These are phyloP conservation scores for Takakia lepidozioides DNA, from an alignment of 225 moss, liverwort and hornwort species.

Conservation along the genomic window DNA sequence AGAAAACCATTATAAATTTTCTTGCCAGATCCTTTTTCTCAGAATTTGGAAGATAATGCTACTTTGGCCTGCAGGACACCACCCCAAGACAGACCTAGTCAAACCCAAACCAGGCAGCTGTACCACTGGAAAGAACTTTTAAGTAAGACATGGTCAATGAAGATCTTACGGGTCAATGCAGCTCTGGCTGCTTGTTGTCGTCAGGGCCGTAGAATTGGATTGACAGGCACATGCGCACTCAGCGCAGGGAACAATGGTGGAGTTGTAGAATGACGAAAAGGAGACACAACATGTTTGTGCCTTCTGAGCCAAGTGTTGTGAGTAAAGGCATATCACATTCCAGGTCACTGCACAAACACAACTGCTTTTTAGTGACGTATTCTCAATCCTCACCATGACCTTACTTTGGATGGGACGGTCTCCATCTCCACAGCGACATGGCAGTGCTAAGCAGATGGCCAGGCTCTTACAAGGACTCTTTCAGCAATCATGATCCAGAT, in stretches of 20 bases:
- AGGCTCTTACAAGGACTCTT: neutral
- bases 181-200: constrained; percentile 32
- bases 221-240: constrained; percentile 46
- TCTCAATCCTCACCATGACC: too few species aligned
- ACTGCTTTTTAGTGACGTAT: too few species aligned
- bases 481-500: neutral
- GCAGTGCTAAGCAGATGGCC: too few species aligned
- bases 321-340: constrained; percentile 41
- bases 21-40: too few species aligned
- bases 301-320: constrained; percentile 29
- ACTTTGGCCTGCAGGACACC: too few species aligned
- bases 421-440: too few species aligned
- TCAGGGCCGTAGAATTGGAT: constrained; percentile 15
- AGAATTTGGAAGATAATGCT: too few species aligned
- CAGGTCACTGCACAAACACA: constrained; percentile 38
- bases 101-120: too few species aligned
- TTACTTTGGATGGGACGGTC: too few species aligned
- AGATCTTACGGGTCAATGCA: constrained; percentile 31
- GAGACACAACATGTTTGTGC: constrained; percentile 51
- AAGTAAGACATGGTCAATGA: too few species aligned
- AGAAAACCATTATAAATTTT: too few species aligned
- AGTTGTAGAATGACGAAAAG: constrained; percentile 51
- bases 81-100: too few species aligned
- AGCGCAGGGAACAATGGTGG: constrained; percentile 42
- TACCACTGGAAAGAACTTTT: neutral